Conservation (phyloP, 306 rosid genomes). For the Dryas drummondii region DNA sequence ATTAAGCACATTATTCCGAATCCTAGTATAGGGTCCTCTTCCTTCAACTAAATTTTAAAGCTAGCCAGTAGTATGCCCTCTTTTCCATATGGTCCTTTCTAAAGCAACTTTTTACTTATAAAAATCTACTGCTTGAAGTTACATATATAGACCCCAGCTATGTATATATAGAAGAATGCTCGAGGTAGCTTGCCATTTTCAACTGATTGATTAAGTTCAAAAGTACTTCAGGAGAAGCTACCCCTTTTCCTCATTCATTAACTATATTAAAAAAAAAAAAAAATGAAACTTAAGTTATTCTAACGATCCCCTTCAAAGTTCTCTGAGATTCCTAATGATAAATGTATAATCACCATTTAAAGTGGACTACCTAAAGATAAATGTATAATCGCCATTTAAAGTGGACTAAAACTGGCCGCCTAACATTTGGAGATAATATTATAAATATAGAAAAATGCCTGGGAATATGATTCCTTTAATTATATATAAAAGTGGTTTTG, state of each 20-base stretch:
- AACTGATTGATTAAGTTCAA: background rate
- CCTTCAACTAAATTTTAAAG: conserved; percentile 5
- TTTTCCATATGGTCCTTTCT: background rate
- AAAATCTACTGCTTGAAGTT: background rate
- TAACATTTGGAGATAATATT: background rate
- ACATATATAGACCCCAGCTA: no score
- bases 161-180: background rate
- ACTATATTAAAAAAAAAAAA: no score
- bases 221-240: no score
- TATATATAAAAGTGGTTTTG: background rate
- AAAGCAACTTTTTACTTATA: background rate
- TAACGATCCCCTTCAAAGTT: background rate
- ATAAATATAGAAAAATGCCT: background rate
- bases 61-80: background rate
- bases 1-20: background rate
- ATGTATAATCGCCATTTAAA: background rate
- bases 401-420: conserved; percentile 16
- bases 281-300: background rate
- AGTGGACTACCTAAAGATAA: conserved; percentile 12
- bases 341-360: background rate
- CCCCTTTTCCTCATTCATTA: no score
- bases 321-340: conserved; percentile 14
- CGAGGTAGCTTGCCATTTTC: background rate
- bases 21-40: background rate
- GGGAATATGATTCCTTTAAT: conserved; percentile 18